Evolutionary conservation across 306 rosid genomes (phyloP), one percentile per base, ranked within the genome.

Genomic region (Alnus rubra): DNA sequence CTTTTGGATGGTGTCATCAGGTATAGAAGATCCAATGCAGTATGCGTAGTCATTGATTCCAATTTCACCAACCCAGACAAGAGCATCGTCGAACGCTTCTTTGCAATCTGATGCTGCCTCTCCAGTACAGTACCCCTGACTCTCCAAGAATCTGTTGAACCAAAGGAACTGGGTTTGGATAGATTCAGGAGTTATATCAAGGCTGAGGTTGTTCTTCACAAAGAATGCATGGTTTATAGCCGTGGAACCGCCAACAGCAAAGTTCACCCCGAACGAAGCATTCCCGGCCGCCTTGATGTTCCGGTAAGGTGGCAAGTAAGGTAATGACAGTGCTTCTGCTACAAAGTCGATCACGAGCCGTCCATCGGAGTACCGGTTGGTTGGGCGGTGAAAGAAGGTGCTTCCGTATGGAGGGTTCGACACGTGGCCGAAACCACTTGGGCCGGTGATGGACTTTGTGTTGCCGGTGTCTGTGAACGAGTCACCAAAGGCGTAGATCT

Each of bases 1-100:
- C 88, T 83, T 86, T 67, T 87, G 84, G 44, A 93, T 86, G 44
- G 88, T 86, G 9, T 89, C 94, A 19, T 10, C 58, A 1, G 93
- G 35, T 52, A 95, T 54, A 0, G 85, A 0, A 74, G 98, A 95
- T 83, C 98, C 98, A 76, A 93, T n/a, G 14, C 75, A 80, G 74
- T 95, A 95, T 73, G 99, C 99, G 76, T 93, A 95, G 18, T 94
- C 99, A 84, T 95, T 95, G 84, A 91, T 98, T 33, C 99, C 99
- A 78, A 95, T 95, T 78, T 95, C 99, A 53, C 99, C 99, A 67
- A 95, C 88, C 99, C 99, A 95, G 67, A 95, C 89, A 0, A 95
- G 85, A 2, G 98, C 67, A 23, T 90, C 93, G 42, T 91, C 85
- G 79, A 91, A 86, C 3, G 54, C 90, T 39, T 65, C 80, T 35